A percentile compares a stretch with the other conserved stretches of the same genome.
Evolutionary conservation across 1,284 basidiomycete genomes (phyloP).

Genomic region (Sanghuangporus weigelae): DNA sequence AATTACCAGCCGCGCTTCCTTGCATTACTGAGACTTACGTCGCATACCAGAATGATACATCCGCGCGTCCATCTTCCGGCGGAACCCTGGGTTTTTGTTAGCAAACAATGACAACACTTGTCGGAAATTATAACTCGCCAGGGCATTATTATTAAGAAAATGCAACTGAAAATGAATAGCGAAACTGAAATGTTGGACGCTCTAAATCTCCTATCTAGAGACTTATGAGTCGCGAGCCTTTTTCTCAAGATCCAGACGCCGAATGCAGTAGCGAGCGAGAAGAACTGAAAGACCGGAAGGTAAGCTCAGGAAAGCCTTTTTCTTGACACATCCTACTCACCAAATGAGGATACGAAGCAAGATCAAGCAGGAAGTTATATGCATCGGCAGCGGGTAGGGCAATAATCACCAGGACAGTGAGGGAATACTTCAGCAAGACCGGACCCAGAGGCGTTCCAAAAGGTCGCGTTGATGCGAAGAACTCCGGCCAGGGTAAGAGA

Average conservation of each 20-base stretch:
- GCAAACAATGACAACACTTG: not conserved
- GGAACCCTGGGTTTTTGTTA: slow-evolving; percentile 26
- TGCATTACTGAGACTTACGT: slow-evolving; percentile 21
- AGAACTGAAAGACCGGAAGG: slow-evolving; percentile 34
- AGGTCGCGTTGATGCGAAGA: slow-evolving; percentile 40
- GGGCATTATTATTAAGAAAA: slow-evolving; percentile 38
- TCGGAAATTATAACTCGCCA: not conserved
- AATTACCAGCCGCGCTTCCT: no score
- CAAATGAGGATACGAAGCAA: slow-evolving; percentile 25
- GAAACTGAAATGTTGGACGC: slow-evolving; percentile 34
- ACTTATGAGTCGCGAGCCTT: slow-evolving; percentile 30
- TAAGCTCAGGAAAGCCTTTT: slow-evolving; percentile 21
- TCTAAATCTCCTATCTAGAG: slow-evolving; percentile 33
- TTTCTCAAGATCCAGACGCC: slow-evolving; percentile 39
- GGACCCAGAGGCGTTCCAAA: slow-evolving; percentile 44
- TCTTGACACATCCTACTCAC: slow-evolving; percentile 19
- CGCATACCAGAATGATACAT: slow-evolving; percentile 33
- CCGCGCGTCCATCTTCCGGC: slow-evolving; percentile 26
- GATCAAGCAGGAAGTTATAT: slow-evolving; percentile 39
- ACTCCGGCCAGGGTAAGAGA: slow-evolving; percentile 36
- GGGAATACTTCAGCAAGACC: slow-evolving; percentile 40
- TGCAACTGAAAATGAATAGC: slow-evolving; percentile 33
- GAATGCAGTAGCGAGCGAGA: slow-evolving; percentile 33
- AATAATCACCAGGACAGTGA: slow-evolving; percentile 48
- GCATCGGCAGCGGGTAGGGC: slow-evolving; percentile 51